Percentiles rank a stretch among this genome's conserved stretches.
Conservation (phyloP, 2,329 filamentous ascomycete species). For the Diaporthe sp. region DNA sequence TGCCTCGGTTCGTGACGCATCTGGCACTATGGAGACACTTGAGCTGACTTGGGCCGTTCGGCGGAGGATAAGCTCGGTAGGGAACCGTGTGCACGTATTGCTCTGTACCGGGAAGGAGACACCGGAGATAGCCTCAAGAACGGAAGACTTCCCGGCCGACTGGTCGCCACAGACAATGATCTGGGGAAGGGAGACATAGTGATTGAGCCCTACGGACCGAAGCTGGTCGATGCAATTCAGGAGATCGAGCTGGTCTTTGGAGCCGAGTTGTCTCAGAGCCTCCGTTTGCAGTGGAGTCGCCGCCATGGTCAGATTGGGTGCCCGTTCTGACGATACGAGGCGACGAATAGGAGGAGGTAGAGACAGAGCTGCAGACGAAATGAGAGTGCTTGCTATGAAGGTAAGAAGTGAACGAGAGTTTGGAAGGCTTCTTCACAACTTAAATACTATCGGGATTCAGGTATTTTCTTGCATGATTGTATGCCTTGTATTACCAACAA, state of each 20-base stretch:
- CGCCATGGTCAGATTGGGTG: background rate
- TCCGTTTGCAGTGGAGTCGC: slow-evolving; percentile 5
- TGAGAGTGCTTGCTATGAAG: background rate
- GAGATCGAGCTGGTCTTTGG: slow-evolving; percentile 30
- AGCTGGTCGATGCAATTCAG: slow-evolving; percentile 32
- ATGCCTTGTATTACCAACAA: slow-evolving; percentile 4
- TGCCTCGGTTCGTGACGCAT: slow-evolving; percentile 10
- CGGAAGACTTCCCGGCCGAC: slow-evolving; percentile 57
- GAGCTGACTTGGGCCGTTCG: slow-evolving; percentile 48
- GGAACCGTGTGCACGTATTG: slow-evolving; percentile 65
- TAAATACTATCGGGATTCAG: background rate
- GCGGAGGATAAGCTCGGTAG: slow-evolving; percentile 64
- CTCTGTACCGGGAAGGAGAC: slow-evolving; percentile 66
- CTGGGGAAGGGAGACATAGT: slow-evolving; percentile 35
- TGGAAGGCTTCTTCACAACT: background rate
- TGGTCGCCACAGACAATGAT: slow-evolving; percentile 45
- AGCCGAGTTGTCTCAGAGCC: slow-evolving; percentile 23
- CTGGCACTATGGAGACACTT: slow-evolving; percentile 44
- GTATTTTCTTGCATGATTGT: no score
- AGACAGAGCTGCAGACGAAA: background rate
- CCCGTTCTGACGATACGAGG: background rate
- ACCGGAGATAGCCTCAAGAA: slow-evolving; percentile 65
- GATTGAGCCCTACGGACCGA: slow-evolving; percentile 15
- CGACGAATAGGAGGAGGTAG: background rate
- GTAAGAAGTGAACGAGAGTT: background rate